phyloP scores from a whole-genome alignment of 208 protist genomes.

The Naegleria lovaniensis region DNA sequence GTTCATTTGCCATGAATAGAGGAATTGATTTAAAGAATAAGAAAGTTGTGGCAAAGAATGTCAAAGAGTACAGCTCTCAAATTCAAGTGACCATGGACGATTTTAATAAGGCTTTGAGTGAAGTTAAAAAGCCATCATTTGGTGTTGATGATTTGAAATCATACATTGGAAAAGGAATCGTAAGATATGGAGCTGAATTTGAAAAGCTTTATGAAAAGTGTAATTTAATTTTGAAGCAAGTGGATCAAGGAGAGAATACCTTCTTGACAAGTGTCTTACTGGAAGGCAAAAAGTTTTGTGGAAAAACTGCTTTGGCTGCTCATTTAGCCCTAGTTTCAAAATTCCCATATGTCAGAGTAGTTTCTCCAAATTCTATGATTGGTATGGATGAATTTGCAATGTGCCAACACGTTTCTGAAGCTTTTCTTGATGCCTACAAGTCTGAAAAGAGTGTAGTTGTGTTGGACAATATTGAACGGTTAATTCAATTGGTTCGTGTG shows the following conservation, averaged over 20 bases:
- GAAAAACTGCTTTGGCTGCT: slow-evolving; percentile 92
- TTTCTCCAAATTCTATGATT: slow-evolving; percentile 83
- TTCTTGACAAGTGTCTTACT: slow-evolving; percentile 84
- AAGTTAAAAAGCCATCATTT: slow-evolving; percentile 73
- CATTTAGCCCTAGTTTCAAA: slow-evolving; percentile 66
- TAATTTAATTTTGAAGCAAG: slow-evolving; percentile 61
- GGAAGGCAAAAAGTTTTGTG: slow-evolving; percentile 70
- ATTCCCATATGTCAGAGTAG: slow-evolving; percentile 94
- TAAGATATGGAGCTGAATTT: slow-evolving; percentile 80
- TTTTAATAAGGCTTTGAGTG: slow-evolving; percentile 68
- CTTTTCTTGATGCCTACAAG: slow-evolving; percentile 97
- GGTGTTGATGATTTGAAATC: slow-evolving; percentile 82
- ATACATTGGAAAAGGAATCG: slow-evolving; percentile 78
- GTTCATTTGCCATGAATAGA: background rate
- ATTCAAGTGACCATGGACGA: slow-evolving; percentile 78
- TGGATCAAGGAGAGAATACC: slow-evolving; percentile 72
- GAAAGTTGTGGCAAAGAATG: background rate
- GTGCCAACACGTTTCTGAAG: slow-evolving; percentile 81
- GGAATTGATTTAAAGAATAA: background rate
- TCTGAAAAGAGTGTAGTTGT: slow-evolving; percentile 89
- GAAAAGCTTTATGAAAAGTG: slow-evolving; percentile 51
- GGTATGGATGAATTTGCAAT: slow-evolving; percentile 63
- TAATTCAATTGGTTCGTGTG: slow-evolving; percentile 89
- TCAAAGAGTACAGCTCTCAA: background rate
- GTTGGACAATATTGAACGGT: slow-evolving; percentile 93